Evolutionary conservation across 1,284 basidiomycete species (phyloP).

Genomic region (Fomitopsis pinicola): DNA sequence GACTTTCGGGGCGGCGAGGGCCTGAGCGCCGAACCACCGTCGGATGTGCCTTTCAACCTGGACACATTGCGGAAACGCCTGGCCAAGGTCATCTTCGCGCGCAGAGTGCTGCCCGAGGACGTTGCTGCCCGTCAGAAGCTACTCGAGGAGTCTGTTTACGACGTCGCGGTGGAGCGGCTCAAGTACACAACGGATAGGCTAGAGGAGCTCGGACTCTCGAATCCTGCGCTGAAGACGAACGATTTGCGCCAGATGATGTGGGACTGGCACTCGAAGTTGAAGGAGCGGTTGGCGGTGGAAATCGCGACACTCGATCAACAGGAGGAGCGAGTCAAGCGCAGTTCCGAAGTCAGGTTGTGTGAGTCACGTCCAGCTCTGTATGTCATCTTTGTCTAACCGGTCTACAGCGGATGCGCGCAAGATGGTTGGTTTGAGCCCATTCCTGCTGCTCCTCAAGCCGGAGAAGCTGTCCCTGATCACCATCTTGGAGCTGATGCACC

Average conservation of each 20-base stretch:
- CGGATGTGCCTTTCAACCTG: constrained; percentile 69
- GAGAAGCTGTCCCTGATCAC: constrained; percentile 86
- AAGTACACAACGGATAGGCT: constrained; percentile 62
- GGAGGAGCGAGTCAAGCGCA: constrained; percentile 29
- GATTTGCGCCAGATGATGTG: constrained; percentile 83
- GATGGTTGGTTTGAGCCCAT: constrained; percentile 43
- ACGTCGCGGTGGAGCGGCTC: constrained; percentile 74
- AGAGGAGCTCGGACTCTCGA: constrained; percentile 51
- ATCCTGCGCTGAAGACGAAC: constrained; percentile 43
- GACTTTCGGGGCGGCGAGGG: constrained; percentile 19
- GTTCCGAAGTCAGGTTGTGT: background rate
- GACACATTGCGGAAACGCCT: constrained; percentile 66
- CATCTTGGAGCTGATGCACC: constrained; percentile 87
- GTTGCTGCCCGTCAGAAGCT: constrained; percentile 74
- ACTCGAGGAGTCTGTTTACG: constrained; percentile 82
- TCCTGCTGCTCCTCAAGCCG: constrained; percentile 72
- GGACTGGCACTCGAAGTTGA: constrained; percentile 76
- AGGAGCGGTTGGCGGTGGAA: constrained; percentile 49
- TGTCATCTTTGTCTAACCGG: background rate
- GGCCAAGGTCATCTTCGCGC: constrained; percentile 55
- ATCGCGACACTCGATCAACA: constrained; percentile 45
- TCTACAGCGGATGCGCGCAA: constrained; percentile 1
- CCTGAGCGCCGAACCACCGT: constrained; percentile 2
- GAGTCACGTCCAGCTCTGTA: background rate
- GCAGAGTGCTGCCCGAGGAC: constrained; percentile 61